These are phyloP conservation scores for Neurospora sp. DNA, from an alignment of 2,329 filamentous ascomycete genomes.

Conservation along the genomic window DNA sequence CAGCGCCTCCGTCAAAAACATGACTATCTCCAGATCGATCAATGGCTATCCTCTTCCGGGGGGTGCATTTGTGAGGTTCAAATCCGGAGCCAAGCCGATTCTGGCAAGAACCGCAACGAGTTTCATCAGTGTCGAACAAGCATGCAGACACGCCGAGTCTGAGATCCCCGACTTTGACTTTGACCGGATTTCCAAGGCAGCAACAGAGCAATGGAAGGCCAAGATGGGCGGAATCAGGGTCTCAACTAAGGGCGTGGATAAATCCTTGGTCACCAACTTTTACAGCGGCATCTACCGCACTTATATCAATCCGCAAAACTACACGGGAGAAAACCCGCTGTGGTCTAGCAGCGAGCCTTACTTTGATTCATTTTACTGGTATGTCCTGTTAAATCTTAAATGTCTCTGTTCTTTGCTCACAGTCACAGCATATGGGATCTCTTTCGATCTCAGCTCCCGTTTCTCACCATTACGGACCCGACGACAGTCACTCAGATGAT, in stretches of 20 bases:
- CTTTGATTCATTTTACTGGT: constrained; percentile 68
- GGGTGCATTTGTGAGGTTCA: constrained; percentile 55
- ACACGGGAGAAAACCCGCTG: constrained; percentile 61
- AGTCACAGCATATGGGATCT: constrained; percentile 53
- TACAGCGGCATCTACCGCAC: constrained; percentile 65
- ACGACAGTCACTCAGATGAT: constrained; percentile 55
- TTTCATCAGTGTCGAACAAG: constrained; percentile 55
- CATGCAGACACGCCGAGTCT: constrained; percentile 55
- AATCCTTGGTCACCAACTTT: constrained; percentile 49
- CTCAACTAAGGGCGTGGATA: constrained; percentile 40
- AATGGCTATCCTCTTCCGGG: constrained; percentile 46
- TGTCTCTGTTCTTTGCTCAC: not conserved
- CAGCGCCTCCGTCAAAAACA: constrained; percentile 33
- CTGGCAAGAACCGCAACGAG: constrained; percentile 57
- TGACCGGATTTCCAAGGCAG: constrained; percentile 37
- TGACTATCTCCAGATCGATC: constrained; percentile 38
- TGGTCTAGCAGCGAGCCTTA: constrained; percentile 60
- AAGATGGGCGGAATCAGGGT: constrained; percentile 52
- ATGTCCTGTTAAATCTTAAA: constrained; percentile 10
- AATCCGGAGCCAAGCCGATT: constrained; percentile 40
- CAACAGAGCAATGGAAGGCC: constrained; percentile 46
- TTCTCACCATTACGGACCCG: constrained; percentile 60
- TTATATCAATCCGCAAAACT: constrained; percentile 64
- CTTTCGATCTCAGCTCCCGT: constrained; percentile 58
- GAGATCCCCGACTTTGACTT: constrained; percentile 65